Evolutionary conservation across 306 rosid species (phyloP), one percentile per base, ranked within the genome.

Genomic region (Datisca glomerata): DNA sequence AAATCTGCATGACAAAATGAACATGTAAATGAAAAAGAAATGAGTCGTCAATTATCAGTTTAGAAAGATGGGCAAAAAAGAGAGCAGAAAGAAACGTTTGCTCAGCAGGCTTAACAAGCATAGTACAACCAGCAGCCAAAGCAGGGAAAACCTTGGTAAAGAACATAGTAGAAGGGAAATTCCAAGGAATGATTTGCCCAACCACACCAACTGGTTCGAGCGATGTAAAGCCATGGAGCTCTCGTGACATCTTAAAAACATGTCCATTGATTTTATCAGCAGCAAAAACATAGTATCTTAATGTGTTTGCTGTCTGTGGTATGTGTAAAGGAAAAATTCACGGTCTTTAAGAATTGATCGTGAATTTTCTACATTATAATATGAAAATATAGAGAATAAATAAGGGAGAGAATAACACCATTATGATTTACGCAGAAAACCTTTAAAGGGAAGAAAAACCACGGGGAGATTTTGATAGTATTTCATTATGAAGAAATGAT

Each of bases 181-280:
- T 83, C 94, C 94, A 83, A 0, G 94, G 94, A 42, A 83, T 56
- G 12, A 83, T 79, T 64, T 61, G 85, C 22, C 86, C 94, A 1
- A 75, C 80, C 12, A 83, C 86, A 4, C 94, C 94, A 19, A 79
- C 51, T 5, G 94, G 91, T 47, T 83, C 94, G 3, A 56, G 41
- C 39, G 79, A 56, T 1, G 94, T 83, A 40, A 79, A 79, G 2
- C 57, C 94, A 0, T 79, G 91, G 10, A 72, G 40, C 31, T 67
- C 61, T 0, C 66, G 21, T 0, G 75, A 42, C 24, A 76, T 46
- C 47, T 79, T 83, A 6, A 83, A 52, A 0, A 73, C 85, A 19
- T 73, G 57, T 1, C 94, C 94, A 2, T 83, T 91, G 22, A 83
- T 70, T 55, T 83, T 83, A 55, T 83, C 94, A 0, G 91, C 94